Percentiles rank a stretch among this genome's conserved stretches.
These are phyloP conservation scores for Termitomyces sp. DNA, from an alignment of 768 basidiomycete genomes.

Conservation along the genomic window DNA sequence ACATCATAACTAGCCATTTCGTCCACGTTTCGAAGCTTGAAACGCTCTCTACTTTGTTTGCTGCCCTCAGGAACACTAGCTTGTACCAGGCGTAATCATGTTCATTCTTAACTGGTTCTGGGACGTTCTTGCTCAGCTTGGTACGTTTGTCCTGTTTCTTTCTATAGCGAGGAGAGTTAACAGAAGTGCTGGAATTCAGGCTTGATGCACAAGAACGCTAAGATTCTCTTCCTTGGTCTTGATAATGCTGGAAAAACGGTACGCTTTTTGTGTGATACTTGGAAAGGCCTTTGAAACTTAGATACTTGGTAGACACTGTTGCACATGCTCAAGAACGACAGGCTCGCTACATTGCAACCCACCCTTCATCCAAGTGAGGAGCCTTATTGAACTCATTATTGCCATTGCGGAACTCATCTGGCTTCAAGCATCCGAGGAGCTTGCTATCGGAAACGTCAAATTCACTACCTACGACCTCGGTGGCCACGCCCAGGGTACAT, in stretches of 20 bases:
- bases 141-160: conserved; percentile 38
- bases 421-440: conserved; percentile 86
- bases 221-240: conserved; percentile 97
- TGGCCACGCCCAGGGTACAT: conserved; percentile 90
- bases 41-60: conserved; percentile 2
- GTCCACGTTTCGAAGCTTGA: conserved; percentile 8
- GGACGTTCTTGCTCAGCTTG: conserved; percentile 91
- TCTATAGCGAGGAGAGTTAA: background rate
- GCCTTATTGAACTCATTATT: conserved; percentile 8
- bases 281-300: background rate
- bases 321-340: conserved; percentile 99
- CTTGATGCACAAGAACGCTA: conserved; percentile 95
- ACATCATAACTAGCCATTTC: conserved; percentile 4
- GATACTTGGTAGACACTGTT: conserved; percentile 65
- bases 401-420: conserved; percentile 5
- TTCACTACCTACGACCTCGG: conserved; percentile 99
- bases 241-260: conserved; percentile 99
- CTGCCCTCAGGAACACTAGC: conserved; percentile 11
- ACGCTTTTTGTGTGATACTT: conserved; percentile 18
- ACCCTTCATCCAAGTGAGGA: conserved; percentile 92
- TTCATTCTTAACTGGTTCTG: conserved; percentile 94
- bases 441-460: conserved; percentile 98
- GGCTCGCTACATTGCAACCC: conserved; percentile 94
- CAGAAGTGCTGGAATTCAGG: conserved; percentile 36
- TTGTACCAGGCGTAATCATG: conserved; percentile 36